Evolutionary conservation across 1,284 basidiomycete species (phyloP).

Genomic region (Ceratobasidium papillatum): DNA sequence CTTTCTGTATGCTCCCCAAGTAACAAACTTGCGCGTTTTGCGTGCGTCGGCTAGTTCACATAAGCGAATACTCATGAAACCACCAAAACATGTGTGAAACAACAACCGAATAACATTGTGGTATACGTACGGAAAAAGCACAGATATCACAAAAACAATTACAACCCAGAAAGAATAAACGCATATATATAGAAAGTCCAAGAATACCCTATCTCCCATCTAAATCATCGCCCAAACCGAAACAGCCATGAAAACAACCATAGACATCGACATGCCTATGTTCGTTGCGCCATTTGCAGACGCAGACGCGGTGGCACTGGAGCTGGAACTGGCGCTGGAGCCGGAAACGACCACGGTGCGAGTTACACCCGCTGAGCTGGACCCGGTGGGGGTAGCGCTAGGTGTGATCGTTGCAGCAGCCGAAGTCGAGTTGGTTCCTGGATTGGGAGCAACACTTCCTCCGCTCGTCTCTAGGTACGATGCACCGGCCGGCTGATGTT

Average conservation of each 20-base stretch:
- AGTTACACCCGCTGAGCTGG: neutral
- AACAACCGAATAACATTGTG: neutral
- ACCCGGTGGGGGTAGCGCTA: neutral
- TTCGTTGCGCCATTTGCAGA: neutral
- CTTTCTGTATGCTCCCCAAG: too few species aligned
- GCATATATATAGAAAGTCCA: neutral
- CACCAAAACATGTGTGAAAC: neutral
- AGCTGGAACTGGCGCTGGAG: neutral
- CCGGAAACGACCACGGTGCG: neutral
- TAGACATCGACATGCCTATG: neutral
- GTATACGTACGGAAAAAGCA: neutral
- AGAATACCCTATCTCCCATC: neutral
- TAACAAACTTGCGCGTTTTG: too few species aligned
- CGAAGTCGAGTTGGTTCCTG: conserved; percentile 56
- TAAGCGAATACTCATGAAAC: neutral
- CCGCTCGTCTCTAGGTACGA: conserved; percentile 66
- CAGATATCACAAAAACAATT: neutral
- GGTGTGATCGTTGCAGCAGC: conserved; percentile 1
- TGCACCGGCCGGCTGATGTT: conserved; percentile 63
- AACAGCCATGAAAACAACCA: neutral
- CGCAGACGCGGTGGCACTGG: neutral
- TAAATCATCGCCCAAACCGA: conserved; percentile 20
- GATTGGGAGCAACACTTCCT: neutral
- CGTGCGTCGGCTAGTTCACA: too few species aligned
- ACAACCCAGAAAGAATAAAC: neutral